Evolutionary conservation across 768 basidiomycete genomes (phyloP), one percentile per base, ranked within the genome.

Genomic region (Pleurotus pulmonarius): DNA sequence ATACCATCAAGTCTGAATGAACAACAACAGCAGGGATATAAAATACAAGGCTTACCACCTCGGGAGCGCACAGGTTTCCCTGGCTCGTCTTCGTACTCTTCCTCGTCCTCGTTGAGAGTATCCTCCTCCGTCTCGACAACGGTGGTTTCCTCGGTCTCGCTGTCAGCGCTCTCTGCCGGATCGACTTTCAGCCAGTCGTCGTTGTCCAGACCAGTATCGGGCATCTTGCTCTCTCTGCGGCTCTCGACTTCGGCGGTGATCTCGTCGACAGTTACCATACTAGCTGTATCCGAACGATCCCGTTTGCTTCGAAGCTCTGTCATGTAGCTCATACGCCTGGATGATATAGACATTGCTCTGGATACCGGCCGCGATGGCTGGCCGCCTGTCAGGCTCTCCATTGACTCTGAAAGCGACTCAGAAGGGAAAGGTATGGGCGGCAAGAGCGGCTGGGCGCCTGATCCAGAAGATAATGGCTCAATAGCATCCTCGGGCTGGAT

Each of bases 211-310:
- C 76, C 77, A 59, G 73, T 73, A 63, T 72, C 73, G 40, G 72
- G 73, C 9, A 65, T 73, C 63, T 74, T 78, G 63, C 81, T 85
- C 53, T 79, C 82, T 57, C 82, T 73, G 38, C 83, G 76, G 63
- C 85, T 92, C 64, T 84, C 96, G 6, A 99, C 90, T 65, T 96
- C 90, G 8, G 93, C 94, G 0, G 97, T 98, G 64, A 99, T 97
- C 72, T 99, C 94, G 65, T 99, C 96, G 20, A 99, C 92, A 0
- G 96, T 99, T 70, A 98, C 80, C 64, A 98, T 73, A 62, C 91
- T 94, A 3, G 92, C 92, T 6, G 93, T 92, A 65, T 96, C 94
- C 0, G 90, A 90, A 39, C 82, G 78, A 64, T 97, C 93, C 18
- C 90, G 85, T 67, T 86, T 90, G 68, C 84, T 90, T 58, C 90